Evolutionary conservation across 2,329 filamentous ascomycete species (phyloP).

Genomic region (Paracorniculantispora psalliotae): DNA sequence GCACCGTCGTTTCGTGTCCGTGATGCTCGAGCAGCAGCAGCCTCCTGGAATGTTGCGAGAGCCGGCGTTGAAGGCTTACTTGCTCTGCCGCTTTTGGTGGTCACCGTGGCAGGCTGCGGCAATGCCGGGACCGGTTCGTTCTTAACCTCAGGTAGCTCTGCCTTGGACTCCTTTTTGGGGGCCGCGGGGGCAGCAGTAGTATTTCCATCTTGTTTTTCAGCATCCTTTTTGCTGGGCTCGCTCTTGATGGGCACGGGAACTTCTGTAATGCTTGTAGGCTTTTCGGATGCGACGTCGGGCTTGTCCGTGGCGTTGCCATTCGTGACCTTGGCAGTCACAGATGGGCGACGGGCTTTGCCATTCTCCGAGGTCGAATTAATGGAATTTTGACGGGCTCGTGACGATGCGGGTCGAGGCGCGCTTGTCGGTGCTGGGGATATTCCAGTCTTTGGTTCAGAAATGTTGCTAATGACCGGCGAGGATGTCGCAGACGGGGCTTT

Average conservation of each 20-base stretch:
- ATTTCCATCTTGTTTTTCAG: constrained; percentile 24
- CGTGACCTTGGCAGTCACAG: constrained; percentile 56
- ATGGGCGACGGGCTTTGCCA: constrained; percentile 48
- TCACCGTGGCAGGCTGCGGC: constrained; percentile 41
- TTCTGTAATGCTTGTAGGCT: constrained; percentile 50
- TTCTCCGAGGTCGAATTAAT: constrained; percentile 55
- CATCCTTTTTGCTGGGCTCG: constrained; percentile 31
- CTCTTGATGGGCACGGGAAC: constrained; percentile 28
- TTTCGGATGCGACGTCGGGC: constrained; percentile 26
- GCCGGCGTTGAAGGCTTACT: constrained; percentile 64
- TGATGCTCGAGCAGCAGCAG: constrained; percentile 48
- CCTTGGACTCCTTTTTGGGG: constrained; percentile 40
- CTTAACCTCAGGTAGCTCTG: constrained; percentile 33
- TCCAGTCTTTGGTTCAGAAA: constrained; percentile 54
- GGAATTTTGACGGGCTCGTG: constrained; percentile 72
- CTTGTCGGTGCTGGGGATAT: constrained; percentile 57
- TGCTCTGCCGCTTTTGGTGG: constrained; percentile 61
- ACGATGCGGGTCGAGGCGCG: constrained; percentile 58
- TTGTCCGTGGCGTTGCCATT: constrained; percentile 42
- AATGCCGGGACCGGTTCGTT: constrained; percentile 42
- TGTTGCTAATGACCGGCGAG: constrained; percentile 67
- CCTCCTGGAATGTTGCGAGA: constrained; percentile 54
- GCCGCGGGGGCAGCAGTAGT: constrained; percentile 19
- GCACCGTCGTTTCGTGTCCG: constrained; percentile 38
- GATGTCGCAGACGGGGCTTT: constrained; percentile 69